Conservation (phyloP, 345 rosid genomes). For the Ceriops decandra region DNA sequence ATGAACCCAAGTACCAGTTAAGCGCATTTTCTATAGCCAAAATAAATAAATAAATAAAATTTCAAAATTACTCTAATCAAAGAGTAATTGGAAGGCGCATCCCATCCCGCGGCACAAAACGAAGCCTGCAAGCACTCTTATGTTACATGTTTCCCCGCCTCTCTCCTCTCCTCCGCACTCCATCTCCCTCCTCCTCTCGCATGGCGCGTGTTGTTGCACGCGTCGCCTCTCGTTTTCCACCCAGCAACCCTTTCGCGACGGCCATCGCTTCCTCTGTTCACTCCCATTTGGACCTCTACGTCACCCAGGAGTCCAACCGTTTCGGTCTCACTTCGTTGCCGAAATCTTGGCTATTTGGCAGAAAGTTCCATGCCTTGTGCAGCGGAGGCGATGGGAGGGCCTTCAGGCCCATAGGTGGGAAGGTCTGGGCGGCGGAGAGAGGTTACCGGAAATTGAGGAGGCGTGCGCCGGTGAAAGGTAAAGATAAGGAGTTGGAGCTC, state of each 20-base stretch:
- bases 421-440: conserved; percentile 47
- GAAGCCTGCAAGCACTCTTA: not conserved
- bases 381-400: conserved; percentile 24
- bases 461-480: conserved; percentile 39
- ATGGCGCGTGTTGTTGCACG: conserved; percentile 58
- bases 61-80: no score
- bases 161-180: conserved; percentile 40
- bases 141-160: conserved; percentile 42
- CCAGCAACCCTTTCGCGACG: not conserved
- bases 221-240: conserved; percentile 31
- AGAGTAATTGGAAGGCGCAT: no score
- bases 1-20: no score
- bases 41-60: no score
- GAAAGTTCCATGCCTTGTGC: conserved; percentile 38
- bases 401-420: conserved; percentile 10
- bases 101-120: no score
- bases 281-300: not conserved
- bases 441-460: conserved; percentile 62
- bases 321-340: conserved; percentile 19
- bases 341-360: conserved; percentile 22
- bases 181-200: conserved; percentile 16
- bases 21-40: no score
- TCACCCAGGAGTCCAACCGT: conserved; percentile 12
- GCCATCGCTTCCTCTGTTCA: not conserved
- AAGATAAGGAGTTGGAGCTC: conserved; percentile 64